These are phyloP conservation scores for Trichoderma oligosporum DNA, from an alignment of 2,329 filamentous ascomycete genomes.

Conservation along the genomic window DNA sequence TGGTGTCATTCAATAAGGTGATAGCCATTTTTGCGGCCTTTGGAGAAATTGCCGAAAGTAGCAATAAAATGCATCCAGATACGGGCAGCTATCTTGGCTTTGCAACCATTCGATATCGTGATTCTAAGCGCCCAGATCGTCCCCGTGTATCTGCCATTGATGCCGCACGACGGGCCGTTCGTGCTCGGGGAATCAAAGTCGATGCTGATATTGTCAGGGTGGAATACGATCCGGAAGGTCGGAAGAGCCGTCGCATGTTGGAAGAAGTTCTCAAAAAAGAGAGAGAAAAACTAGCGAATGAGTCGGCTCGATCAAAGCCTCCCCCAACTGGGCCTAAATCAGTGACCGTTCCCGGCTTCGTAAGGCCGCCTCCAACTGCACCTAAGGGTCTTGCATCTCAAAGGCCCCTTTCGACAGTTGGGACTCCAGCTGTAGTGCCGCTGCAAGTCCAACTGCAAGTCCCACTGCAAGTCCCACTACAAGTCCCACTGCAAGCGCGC, in stretches of 20 bases:
- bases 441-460: slow-evolving; percentile 27
- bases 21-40: slow-evolving; percentile 72
- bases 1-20: slow-evolving; percentile 75
- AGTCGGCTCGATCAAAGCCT: slow-evolving; percentile 30
- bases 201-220: slow-evolving; percentile 75
- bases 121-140: slow-evolving; percentile 50
- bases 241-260: slow-evolving; percentile 74
- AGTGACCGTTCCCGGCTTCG: slow-evolving; percentile 28
- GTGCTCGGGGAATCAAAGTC: slow-evolving; percentile 72
- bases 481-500: slow-evolving; percentile 24
- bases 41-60: slow-evolving; percentile 84
- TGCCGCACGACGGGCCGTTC: slow-evolving; percentile 76
- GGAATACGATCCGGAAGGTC: slow-evolving; percentile 83
- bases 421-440: slow-evolving; percentile 17
- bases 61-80: slow-evolving; percentile 91
- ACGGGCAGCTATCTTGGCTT: slow-evolving; percentile 94
- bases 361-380: slow-evolving; percentile 69
- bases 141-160: slow-evolving; percentile 63
- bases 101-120: slow-evolving; percentile 84
- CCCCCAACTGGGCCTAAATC: slow-evolving; percentile 40
- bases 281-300: slow-evolving; percentile 54
- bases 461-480: slow-evolving; percentile 20
- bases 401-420: slow-evolving; percentile 32
- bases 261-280: slow-evolving; percentile 68
- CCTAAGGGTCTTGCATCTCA: slow-evolving; percentile 76